These are phyloP conservation scores for Beauveria australis DNA, from an alignment of 2,329 filamentous ascomycete genomes.

Conservation along the genomic window DNA sequence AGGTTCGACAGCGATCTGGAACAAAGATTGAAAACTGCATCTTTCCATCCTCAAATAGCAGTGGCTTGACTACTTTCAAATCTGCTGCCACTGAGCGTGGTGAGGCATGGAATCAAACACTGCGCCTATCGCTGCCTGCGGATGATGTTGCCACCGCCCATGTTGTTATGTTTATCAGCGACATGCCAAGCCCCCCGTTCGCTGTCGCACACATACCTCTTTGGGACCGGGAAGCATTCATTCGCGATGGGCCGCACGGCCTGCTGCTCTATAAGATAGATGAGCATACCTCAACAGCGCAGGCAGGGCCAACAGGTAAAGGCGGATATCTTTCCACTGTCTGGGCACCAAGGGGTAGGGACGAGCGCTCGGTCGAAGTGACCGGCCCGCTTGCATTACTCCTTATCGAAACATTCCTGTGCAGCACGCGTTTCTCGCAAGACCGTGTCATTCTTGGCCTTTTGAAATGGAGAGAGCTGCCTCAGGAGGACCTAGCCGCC, in stretches of 20 bases:
- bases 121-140: slow-evolving; percentile 70
- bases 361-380: slow-evolving; percentile 63
- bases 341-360: slow-evolving; percentile 63
- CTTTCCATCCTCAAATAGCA: slow-evolving; percentile 72
- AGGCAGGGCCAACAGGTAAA: slow-evolving; percentile 55
- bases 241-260: slow-evolving; percentile 74
- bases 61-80: slow-evolving; percentile 76
- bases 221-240: slow-evolving; percentile 87
- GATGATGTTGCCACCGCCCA: slow-evolving; percentile 77
- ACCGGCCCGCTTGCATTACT: slow-evolving; percentile 76
- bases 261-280: slow-evolving; percentile 85
- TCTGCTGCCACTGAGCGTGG: slow-evolving; percentile 73
- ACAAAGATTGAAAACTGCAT: slow-evolving; percentile 84
- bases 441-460: slow-evolving; percentile 79
- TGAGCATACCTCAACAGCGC: slow-evolving; percentile 69
- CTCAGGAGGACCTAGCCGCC: slow-evolving; percentile 61
- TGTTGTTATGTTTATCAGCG: slow-evolving; percentile 80
- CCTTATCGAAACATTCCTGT: slow-evolving; percentile 74
- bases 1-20: slow-evolving; percentile 72
- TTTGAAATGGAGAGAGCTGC: slow-evolving; percentile 74
- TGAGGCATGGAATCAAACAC: slow-evolving; percentile 79
- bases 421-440: slow-evolving; percentile 91
- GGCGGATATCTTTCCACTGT: slow-evolving; percentile 81
- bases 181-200: slow-evolving; percentile 80
- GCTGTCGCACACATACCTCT: slow-evolving; percentile 88